phyloP scores from a whole-genome alignment of 2,329 filamentous ascomycete genomes.

The Neonectria magnoliae region DNA sequence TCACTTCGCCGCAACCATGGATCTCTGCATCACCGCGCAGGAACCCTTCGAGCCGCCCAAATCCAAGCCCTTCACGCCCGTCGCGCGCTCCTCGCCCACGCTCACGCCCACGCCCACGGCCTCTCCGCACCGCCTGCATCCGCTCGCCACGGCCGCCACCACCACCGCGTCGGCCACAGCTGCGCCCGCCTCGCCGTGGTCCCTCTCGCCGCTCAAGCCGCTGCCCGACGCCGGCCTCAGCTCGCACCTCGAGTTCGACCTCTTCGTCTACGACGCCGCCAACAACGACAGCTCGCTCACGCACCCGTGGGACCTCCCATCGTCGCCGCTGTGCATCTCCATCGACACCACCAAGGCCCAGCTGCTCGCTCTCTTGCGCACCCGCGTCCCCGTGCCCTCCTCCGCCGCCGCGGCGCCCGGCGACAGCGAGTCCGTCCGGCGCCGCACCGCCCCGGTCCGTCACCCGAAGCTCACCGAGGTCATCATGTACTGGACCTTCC shows the following conservation, averaged over 20 bases:
- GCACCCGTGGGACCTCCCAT: conserved; percentile 39
- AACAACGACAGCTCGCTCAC: conserved; percentile 40
- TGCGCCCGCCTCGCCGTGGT: neutral
- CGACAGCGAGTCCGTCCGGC: conserved; percentile 10
- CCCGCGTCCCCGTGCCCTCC: conserved; percentile 24
- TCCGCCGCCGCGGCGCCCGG: neutral
- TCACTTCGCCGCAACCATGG: conserved; percentile 24
- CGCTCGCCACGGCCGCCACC: neutral
- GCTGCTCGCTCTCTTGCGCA: conserved; percentile 40
- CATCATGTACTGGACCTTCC: conserved; percentile 40
- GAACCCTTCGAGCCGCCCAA: conserved; percentile 38
- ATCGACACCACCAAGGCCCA: conserved; percentile 35
- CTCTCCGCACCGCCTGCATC: conserved; percentile 22
- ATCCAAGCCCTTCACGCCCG: conserved; percentile 25
- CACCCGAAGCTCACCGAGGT: conserved; percentile 36
- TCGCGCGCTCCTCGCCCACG: conserved; percentile 13
- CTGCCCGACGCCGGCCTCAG: neutral
- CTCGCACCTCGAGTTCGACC: conserved; percentile 37
- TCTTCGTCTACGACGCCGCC: conserved; percentile 34
- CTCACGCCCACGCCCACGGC: conserved; percentile 7
- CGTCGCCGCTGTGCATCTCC: conserved; percentile 28
- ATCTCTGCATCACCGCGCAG: conserved; percentile 41
- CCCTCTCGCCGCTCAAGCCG: conserved; percentile 3
- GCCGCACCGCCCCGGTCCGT: conserved; percentile 6
- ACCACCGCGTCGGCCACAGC: neutral